Evolutionary conservation across 2,329 filamentous ascomycete species (phyloP).

Genomic region (Ceratocystis papillata): DNA sequence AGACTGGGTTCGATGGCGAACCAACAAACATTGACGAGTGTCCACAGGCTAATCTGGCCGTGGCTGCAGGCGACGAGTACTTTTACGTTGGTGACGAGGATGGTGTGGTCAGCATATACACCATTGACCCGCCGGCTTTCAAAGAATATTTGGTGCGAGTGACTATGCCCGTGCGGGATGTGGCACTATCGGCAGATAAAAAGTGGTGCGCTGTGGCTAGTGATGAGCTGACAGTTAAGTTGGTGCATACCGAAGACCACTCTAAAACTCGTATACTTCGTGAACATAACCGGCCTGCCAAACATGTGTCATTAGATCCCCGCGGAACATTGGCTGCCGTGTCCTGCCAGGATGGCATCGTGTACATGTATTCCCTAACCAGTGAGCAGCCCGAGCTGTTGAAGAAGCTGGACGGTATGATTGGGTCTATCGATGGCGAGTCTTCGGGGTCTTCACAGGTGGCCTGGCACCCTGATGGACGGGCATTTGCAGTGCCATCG

Average conservation of each 20-base stretch:
- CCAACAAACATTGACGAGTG: constrained; percentile 86
- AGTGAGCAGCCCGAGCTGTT: constrained; percentile 70
- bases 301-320: constrained; percentile 80
- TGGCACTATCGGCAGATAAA: constrained; percentile 68
- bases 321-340: constrained; percentile 64
- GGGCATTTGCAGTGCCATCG: constrained; percentile 78
- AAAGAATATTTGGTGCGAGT: constrained; percentile 74
- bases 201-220: constrained; percentile 93
- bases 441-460: constrained; percentile 49
- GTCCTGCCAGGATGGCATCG: constrained; percentile 75
- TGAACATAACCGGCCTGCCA: constrained; percentile 77
- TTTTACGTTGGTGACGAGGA: constrained; percentile 89
- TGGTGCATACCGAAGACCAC: constrained; percentile 74
- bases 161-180: constrained; percentile 74
- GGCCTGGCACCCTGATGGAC: constrained; percentile 88
- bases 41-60: constrained; percentile 70
- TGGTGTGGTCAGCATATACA: constrained; percentile 89
- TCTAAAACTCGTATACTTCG: constrained; percentile 64
- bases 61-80: constrained; percentile 66
- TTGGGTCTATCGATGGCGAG: constrained; percentile 66
- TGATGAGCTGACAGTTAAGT: constrained; percentile 83
- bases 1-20: constrained; percentile 82
- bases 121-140: constrained; percentile 57
- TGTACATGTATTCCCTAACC: constrained; percentile 81
- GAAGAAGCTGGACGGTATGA: constrained; percentile 74